Percentiles rank a stretch among this genome's conserved stretches.
Evolutionary conservation across 2,329 filamentous ascomycete species (phyloP).

Genomic region (Pestalotiopsis sp.): DNA sequence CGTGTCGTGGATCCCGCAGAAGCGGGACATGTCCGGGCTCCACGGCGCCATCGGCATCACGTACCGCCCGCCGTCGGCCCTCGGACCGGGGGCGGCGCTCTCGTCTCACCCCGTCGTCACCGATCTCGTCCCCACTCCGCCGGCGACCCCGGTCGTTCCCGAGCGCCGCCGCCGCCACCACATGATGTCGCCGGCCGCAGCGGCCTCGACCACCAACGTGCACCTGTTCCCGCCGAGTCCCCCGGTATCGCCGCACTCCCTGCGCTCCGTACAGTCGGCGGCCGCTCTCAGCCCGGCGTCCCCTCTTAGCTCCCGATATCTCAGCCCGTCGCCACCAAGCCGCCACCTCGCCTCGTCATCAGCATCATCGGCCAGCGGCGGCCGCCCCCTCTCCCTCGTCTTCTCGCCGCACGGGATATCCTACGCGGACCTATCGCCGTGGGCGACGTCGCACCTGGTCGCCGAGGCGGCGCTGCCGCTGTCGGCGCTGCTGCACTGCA

Average conservation of each 20-base stretch:
- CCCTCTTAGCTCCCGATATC: slow-evolving; percentile 16
- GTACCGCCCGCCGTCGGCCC: slow-evolving; percentile 60
- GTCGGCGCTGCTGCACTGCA: slow-evolving; percentile 66
- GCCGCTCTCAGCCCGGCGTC: slow-evolving; percentile 35
- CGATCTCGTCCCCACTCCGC: slow-evolving; percentile 29
- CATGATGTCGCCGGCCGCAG: no score
- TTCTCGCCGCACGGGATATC: slow-evolving; percentile 68
- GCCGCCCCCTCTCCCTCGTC: slow-evolving; percentile 59
- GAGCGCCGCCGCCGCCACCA: slow-evolving; percentile 14
- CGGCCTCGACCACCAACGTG: slow-evolving; percentile 21
- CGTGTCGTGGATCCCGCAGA: slow-evolving; percentile 66
- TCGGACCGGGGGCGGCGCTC: slow-evolving; percentile 13
- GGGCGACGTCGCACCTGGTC: slow-evolving; percentile 59
- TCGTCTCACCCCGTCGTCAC: background rate
- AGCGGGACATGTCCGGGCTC: slow-evolving; percentile 60
- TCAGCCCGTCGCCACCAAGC: background rate
- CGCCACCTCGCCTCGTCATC: background rate
- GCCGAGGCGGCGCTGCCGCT: slow-evolving; percentile 61
- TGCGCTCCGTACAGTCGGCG: slow-evolving; percentile 38
- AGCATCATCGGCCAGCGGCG: slow-evolving; percentile 17
- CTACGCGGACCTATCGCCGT: slow-evolving; percentile 55
- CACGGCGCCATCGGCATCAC: slow-evolving; percentile 74
- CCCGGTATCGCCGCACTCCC: slow-evolving; percentile 37
- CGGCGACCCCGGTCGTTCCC: slow-evolving; percentile 32
- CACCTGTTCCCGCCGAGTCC: slow-evolving; percentile 37